Conservation (phyloP, 345 rosid genomes). For the Corchorus olitorius region DNA sequence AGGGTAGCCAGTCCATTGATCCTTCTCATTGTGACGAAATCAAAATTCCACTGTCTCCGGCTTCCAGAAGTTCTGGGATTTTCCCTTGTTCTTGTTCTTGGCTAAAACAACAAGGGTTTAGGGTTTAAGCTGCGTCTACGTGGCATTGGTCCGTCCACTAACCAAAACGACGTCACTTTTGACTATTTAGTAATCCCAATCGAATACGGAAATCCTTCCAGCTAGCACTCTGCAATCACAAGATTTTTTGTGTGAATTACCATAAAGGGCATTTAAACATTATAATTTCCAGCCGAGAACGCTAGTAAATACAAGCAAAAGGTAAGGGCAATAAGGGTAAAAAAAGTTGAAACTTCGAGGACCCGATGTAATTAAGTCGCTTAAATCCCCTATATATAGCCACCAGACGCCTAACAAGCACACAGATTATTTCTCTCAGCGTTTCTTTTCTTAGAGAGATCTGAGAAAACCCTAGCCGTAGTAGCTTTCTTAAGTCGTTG, state of each 20-base stretch:
- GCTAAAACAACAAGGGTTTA: background rate
- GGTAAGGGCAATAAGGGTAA: conserved; percentile 9
- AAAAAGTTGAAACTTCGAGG: background rate
- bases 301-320: too few species aligned
- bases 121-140: conserved; percentile 17
- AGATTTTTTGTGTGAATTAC: background rate
- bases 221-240: background rate
- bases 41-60: background rate
- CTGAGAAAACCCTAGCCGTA: background rate
- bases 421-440: too few species aligned
- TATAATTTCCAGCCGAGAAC: background rate
- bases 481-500: background rate
- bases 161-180: background rate
- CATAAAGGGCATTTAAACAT: background rate
- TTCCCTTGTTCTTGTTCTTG: background rate
- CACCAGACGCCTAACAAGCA: background rate
- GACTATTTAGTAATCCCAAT: background rate
- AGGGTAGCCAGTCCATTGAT: conserved; percentile 43
- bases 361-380: background rate
- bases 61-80: background rate
- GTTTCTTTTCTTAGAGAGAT: background rate
- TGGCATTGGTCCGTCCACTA: background rate
- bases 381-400: background rate
- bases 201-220: background rate
- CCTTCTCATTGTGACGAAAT: conserved; percentile 50